These are phyloP conservation scores for Pyricularia grisea DNA, from an alignment of 2,329 filamentous ascomycete species.

Conservation along the genomic window DNA sequence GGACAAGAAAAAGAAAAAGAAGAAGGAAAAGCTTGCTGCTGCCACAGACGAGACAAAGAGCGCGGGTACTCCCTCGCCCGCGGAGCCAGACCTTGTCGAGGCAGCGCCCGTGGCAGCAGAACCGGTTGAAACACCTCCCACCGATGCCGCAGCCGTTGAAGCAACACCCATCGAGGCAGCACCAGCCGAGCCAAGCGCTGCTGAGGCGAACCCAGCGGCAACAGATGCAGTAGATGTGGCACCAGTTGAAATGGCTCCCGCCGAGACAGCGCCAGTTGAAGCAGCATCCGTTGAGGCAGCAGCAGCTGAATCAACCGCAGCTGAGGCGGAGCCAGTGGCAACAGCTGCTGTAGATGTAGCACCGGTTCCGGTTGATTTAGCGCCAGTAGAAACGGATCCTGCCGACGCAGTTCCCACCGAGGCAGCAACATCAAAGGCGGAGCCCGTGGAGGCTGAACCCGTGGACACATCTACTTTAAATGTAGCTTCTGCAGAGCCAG, in stretches of 20 bases:
- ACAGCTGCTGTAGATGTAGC: constrained; percentile 3
- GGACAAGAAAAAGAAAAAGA: not conserved
- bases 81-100: no score
- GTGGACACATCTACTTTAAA: not conserved
- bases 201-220: not conserved
- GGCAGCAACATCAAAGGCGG: constrained; percentile 3
- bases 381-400: not conserved
- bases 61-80: no score
- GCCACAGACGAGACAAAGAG: not conserved
- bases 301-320: constrained; percentile 1
- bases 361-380: not conserved
- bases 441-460: constrained; percentile 6
- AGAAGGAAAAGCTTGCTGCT: not conserved
- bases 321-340: constrained; percentile 7
- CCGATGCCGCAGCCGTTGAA: not conserved
- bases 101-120: not conserved
- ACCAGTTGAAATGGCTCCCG: not conserved
- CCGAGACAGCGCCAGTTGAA: not conserved
- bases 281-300: not conserved
- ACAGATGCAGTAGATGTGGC: not conserved
- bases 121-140: no score
- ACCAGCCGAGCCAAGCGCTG: no score
- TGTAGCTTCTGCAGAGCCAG: not conserved
- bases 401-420: constrained; percentile 1
- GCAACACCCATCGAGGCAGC: not conserved